These are phyloP conservation scores for Cutaneotrichosporon sp. DNA, from an alignment of 1,284 basidiomycete genomes.

Conservation along the genomic window DNA sequence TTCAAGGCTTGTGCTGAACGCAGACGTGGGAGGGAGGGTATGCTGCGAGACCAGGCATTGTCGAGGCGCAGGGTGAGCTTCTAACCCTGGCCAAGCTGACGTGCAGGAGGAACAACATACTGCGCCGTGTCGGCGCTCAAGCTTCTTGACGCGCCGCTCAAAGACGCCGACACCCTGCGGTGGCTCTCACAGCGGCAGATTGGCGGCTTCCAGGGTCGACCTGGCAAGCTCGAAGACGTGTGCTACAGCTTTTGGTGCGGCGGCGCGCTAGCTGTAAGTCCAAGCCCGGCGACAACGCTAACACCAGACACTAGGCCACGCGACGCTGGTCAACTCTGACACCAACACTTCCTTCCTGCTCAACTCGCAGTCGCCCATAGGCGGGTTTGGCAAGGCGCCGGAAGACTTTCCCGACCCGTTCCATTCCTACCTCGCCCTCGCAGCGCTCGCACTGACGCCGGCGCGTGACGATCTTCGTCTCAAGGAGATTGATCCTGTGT, in stretches of 20 bases:
- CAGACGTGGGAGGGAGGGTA: constrained; percentile 92
- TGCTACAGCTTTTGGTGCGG: constrained; percentile 96
- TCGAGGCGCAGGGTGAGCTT: constrained; percentile 71
- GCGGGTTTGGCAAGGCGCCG: constrained; percentile 76
- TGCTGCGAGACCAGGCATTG: constrained; percentile 68
- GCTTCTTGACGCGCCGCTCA: constrained; percentile 46
- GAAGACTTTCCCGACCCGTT: constrained; percentile 79
- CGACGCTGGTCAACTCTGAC: constrained; percentile 55
- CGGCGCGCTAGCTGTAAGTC: constrained; percentile 63
- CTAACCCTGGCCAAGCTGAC: neutral
- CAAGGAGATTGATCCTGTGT: constrained; percentile 58
- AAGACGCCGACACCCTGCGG: constrained; percentile 50
- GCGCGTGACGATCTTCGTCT: constrained; percentile 55
- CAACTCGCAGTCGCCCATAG: constrained; percentile 72
- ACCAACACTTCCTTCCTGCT: constrained; percentile 62
- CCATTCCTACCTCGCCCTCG: constrained; percentile 83
- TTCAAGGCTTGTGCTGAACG: neutral
- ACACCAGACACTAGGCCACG: constrained; percentile 61
- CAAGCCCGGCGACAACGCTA: neutral
- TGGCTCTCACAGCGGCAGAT: constrained; percentile 74
- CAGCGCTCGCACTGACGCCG: constrained; percentile 65
- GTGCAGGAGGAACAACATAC: constrained; percentile 82
- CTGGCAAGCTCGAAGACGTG: constrained; percentile 77
- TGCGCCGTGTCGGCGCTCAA: constrained; percentile 74
- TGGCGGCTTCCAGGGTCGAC: constrained; percentile 79